These are phyloP conservation scores for Sporisorium graminicola DNA, from an alignment of 1,284 basidiomycete species.

Conservation along the genomic window DNA sequence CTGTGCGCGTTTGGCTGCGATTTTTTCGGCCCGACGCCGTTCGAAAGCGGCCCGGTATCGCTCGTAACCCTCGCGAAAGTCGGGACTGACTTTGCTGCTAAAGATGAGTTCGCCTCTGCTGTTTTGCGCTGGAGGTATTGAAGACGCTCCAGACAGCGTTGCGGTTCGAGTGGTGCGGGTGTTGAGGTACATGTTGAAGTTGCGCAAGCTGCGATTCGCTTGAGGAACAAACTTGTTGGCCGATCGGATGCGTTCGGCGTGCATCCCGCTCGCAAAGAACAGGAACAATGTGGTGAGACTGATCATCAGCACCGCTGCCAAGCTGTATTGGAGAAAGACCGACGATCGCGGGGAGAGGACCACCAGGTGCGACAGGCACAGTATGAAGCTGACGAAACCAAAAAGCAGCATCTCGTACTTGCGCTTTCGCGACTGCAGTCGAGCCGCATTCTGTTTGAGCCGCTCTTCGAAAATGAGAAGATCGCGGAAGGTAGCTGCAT, in stretches of 20 bases:
- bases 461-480: slow-evolving; percentile 94
- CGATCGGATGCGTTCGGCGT: slow-evolving; percentile 94
- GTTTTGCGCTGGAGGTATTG: slow-evolving; percentile 88
- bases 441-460: slow-evolving; percentile 89
- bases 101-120: slow-evolving; percentile 97
- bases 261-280: slow-evolving; percentile 97
- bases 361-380: slow-evolving; percentile 80
- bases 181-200: slow-evolving; percentile 97
- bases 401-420: slow-evolving; percentile 77
- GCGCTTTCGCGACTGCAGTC: slow-evolving; percentile 82
- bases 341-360: slow-evolving; percentile 71
- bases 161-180: slow-evolving; percentile 75
- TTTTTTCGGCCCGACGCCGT: slow-evolving; percentile 78
- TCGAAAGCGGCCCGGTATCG: slow-evolving; percentile 93
- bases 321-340: slow-evolving; percentile 53
- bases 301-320: slow-evolving; percentile 60
- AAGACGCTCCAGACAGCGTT: slow-evolving; percentile 69
- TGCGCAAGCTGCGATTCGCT: slow-evolving; percentile 89
- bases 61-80: slow-evolving; percentile 92
- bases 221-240: slow-evolving; percentile 98
- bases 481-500: slow-evolving; percentile 85
- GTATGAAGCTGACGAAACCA: slow-evolving; percentile 75
- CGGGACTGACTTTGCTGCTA: slow-evolving; percentile 83
- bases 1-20: slow-evolving; percentile 52
- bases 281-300: slow-evolving; percentile 82